phyloP scores from a whole-genome alignment of 1,284 basidiomycete genomes.

The Phenoliferia sp. region DNA sequence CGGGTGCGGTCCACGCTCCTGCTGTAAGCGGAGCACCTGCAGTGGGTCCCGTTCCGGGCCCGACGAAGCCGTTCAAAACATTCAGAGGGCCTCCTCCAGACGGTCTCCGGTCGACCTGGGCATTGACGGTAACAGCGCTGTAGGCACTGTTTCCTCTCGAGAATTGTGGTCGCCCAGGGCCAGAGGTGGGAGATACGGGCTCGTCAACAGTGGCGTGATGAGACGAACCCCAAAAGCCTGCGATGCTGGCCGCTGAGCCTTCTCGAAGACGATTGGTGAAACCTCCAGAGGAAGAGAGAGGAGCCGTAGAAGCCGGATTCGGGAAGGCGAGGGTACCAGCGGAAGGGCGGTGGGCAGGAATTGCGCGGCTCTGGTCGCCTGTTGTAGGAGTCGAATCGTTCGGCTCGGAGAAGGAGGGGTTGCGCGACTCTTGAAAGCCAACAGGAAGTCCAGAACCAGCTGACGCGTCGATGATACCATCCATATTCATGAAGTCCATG shows the following conservation, averaged over 20 bases:
- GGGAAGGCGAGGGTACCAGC: not conserved
- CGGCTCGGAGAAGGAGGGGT: not conserved
- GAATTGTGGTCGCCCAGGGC: not conserved
- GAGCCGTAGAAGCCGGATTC: not conserved
- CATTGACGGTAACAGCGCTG: not conserved
- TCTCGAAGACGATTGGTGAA: not conserved
- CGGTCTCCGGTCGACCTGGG: not conserved
- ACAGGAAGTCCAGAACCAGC: constrained; percentile 1
- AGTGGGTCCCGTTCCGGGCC: not conserved
- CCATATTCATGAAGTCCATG: constrained; percentile 73
- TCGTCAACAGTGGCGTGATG: not conserved
- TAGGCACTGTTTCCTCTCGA: not conserved
- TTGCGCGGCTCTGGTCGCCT: too few species aligned
- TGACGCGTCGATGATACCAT: constrained; percentile 66
- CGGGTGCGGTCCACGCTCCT: constrained; percentile 49
- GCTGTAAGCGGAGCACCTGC: not conserved
- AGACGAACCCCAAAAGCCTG: not conserved
- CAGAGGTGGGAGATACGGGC: not conserved
- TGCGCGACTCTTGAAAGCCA: constrained; percentile 1
- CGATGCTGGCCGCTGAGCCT: not conserved
- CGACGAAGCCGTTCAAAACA: not conserved
- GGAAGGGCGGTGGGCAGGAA: not conserved
- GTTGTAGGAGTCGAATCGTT: not conserved
- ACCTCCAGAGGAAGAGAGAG: not conserved
- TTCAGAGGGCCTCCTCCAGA: not conserved